Conservation (phyloP, 2,329 filamentous ascomycete genomes). For the Calonectria leucothoes region DNA sequence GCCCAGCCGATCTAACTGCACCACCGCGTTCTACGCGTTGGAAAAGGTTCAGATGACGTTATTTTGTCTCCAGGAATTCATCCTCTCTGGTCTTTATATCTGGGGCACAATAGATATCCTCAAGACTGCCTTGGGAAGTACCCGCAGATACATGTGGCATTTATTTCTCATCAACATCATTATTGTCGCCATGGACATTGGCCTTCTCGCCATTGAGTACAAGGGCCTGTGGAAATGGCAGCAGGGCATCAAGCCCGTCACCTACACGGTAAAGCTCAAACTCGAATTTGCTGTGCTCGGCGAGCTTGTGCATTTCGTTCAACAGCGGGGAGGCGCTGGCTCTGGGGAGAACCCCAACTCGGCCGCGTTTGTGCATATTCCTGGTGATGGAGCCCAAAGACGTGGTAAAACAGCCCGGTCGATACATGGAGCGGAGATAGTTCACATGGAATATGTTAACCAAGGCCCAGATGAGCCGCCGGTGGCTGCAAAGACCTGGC, state of each 20-base stretch:
- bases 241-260: conserved; percentile 22
- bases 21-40: conserved; percentile 17
- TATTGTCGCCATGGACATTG: conserved; percentile 33
- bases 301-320: conserved; percentile 49
- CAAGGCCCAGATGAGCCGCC: not conserved
- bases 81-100: not conserved
- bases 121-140: not conserved
- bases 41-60: not conserved
- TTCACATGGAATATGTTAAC: not conserved
- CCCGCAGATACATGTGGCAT: conserved; percentile 22
- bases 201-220: conserved; percentile 27
- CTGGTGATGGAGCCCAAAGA: not conserved
- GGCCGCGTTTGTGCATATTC: not conserved
- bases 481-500: not conserved
- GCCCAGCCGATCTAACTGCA: conserved; percentile 37
- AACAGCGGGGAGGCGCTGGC: conserved; percentile 16
- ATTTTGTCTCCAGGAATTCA: not conserved
- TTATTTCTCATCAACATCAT: conserved; percentile 25
- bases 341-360: not conserved
- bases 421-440: not conserved
- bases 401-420: not conserved
- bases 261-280: conserved; percentile 46
- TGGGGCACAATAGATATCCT: not conserved
- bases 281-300: conserved; percentile 51
- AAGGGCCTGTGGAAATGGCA: conserved; percentile 15